Evolutionary conservation across 2,329 filamentous ascomycete species (phyloP).

Genomic region (Colletotrichum sp.): DNA sequence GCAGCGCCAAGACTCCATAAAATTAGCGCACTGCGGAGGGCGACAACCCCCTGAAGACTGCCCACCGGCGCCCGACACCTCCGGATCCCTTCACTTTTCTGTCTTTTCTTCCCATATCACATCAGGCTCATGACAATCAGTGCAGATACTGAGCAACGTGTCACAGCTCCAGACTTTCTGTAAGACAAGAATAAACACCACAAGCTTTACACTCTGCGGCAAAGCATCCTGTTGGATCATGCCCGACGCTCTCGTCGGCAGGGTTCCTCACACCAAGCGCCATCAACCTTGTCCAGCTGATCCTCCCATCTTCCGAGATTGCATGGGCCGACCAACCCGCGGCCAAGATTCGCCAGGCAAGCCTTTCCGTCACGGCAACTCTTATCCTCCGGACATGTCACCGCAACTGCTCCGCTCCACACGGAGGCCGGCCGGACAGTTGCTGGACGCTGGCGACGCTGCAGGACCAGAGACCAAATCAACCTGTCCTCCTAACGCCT

Average conservation of each 20-base stretch:
- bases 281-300: conserved; percentile 5
- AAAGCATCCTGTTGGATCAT: not conserved
- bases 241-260: not conserved
- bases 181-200: not conserved
- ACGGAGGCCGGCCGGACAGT: not conserved
- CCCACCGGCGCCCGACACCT: not conserved
- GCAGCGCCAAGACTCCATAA: conserved; percentile 17
- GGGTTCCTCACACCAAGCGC: not conserved
- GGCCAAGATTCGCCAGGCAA: not conserved
- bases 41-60: not conserved
- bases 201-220: not conserved
- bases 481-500: no score
- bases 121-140: not conserved
- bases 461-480: not conserved
- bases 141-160: not conserved
- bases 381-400: not conserved
- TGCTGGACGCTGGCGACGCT: no score
- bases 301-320: not conserved
- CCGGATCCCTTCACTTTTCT: not conserved
- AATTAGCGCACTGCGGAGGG: conserved; percentile 9
- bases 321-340: not conserved
- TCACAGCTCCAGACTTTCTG: not conserved
- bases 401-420: not conserved
- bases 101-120: not conserved
- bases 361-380: not conserved